Evolutionary conservation across 768 basidiomycete species (phyloP), one percentile per base, ranked within the genome.

Genomic region (Kondoa subrosea): DNA sequence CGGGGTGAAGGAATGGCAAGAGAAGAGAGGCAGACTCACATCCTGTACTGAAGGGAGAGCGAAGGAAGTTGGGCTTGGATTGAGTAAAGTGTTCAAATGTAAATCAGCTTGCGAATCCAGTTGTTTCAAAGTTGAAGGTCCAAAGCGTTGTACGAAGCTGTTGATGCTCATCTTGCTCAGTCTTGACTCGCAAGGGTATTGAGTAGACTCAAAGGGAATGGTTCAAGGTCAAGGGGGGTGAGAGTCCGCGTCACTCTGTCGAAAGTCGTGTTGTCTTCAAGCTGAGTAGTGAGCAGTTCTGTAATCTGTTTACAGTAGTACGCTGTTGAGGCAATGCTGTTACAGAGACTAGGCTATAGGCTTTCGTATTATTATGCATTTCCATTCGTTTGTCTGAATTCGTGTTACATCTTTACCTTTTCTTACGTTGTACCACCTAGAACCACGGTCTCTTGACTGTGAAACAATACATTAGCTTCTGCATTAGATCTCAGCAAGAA

Each of bases 401-500:
- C 56, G 56, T 15, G 15, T 56, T 15, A 15, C 56, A 25, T 56
- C 56, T 25, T 56, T 56, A 25, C 56, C 56, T 56, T 56, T 15
- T 25, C 58, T 25, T 8, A 4, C 29, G 58, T 29, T 61, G 3
- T 27, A 60, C 50, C 4, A 57, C 56, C 33, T 66, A 69, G 69
- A 69, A 69, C 69, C 69, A 69, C 26, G 66, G 30, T 29, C 64
- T 34, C 30, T 63, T 63, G 61, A 63, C 61, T 63, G 29, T 32
- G 8, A 4, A 30, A 30, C 8, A 63, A 12, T 60, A 12, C 25
- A 31, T 3, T 16, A 31, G 33, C 34, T 31, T 32, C 16, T 31
- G 30, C 58, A 25, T 15, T 12, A 85, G 4, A 15, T 27, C 63
- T 61, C 33, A 67, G 68, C 65, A 68, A 31, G 34, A 71, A 27